Conservation (phyloP, 495 filamentous ascomycete genomes). For the Lentithecium fluviatile region DNA sequence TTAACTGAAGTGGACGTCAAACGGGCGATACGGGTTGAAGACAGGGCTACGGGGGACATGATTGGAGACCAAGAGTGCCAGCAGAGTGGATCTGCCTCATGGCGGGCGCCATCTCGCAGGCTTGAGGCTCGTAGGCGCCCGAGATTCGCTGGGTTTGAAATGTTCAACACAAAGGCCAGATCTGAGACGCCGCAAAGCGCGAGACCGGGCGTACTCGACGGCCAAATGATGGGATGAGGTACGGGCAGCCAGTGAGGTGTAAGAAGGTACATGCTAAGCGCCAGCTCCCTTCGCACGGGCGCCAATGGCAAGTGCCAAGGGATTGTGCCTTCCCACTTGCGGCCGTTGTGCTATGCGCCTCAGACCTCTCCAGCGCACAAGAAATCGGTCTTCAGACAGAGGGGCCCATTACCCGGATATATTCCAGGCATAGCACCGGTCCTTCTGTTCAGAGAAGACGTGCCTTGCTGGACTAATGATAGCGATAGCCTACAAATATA, state of each 20-base stretch:
- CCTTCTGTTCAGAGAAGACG: too few relatives aligned
- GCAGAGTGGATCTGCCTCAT: slow-evolving; percentile 20
- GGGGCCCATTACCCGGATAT: too few relatives aligned
- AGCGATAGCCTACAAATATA: too few relatives aligned
- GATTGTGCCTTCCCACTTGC: too few relatives aligned
- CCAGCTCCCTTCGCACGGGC: background rate
- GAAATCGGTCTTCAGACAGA: too few relatives aligned
- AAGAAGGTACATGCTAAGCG: background rate
- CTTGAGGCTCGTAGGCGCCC: slow-evolving; percentile 32
- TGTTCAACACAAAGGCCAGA: slow-evolving; percentile 21
- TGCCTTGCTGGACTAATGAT: too few relatives aligned
- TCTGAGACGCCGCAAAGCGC: slow-evolving; percentile 27
- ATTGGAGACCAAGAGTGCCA: slow-evolving; percentile 25
- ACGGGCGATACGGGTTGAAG: slow-evolving; percentile 22
- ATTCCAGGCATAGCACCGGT: too few relatives aligned
- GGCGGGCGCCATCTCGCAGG: slow-evolving; percentile 32
- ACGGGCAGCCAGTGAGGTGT: slow-evolving; percentile 16
- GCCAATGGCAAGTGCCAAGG: background rate
- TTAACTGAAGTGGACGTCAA: slow-evolving; percentile 9
- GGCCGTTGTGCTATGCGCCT: background rate
- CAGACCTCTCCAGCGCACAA: background rate
- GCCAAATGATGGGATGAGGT: slow-evolving; percentile 13
- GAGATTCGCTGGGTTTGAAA: slow-evolving; percentile 28
- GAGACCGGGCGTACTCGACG: slow-evolving; percentile 6
- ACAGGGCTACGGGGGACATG: slow-evolving; percentile 8